Evolutionary conservation across 495 filamentous ascomycete genomes (phyloP), one percentile per base, ranked within the genome.

Genomic region (Stereocaulon alpinum): DNA sequence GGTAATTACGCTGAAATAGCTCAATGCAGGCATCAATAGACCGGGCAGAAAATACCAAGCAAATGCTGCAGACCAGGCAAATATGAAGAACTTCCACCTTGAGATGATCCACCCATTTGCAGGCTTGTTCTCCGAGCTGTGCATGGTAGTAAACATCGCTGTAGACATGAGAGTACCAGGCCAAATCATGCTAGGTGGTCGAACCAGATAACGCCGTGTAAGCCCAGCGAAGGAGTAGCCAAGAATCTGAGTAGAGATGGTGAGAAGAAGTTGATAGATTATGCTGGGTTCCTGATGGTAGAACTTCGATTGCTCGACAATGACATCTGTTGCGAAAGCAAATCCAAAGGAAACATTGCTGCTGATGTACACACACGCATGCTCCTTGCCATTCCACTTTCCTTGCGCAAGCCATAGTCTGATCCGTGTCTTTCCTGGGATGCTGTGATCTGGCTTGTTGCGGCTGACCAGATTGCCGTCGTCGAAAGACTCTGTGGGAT

Each of bases 301-400:
- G 71, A 92, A 92, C 61, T 89, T 82, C 11, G 86, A 86, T 74
- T 92, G 88, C 70, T 92, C 88, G 20, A 92, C 87, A 60, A 92
- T 91, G 60, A 92, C 80, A 71, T 89, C 86, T 40, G 86, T 89
- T 47, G 63, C 63, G 71, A 91, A 92, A 27, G 88, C 88, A 72
- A 92, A 92, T 0, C 88, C 88, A 66, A 92, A 92, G n/a, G 88
- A 88, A 30, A 92, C 87, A 70, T 92, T 92, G 71, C 88, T 91
- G 74, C 84, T 87, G 64, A 91, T 88, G 64, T 91, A 92, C 56
- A 92, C 86, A 69, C 88, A 92, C 54, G 81, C 85, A 71, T 92
- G 88, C 69, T 92, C 88, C 68, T 92, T 91, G 64, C 88, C 83
- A 67, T 92, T 92, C 88, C 88, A 92, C 37, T 73, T 77, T 4